Evolutionary conservation across 805 yeast genomes (phyloP), one percentile per base, ranked within the genome.

Genomic region (Dipodascus albidus): DNA sequence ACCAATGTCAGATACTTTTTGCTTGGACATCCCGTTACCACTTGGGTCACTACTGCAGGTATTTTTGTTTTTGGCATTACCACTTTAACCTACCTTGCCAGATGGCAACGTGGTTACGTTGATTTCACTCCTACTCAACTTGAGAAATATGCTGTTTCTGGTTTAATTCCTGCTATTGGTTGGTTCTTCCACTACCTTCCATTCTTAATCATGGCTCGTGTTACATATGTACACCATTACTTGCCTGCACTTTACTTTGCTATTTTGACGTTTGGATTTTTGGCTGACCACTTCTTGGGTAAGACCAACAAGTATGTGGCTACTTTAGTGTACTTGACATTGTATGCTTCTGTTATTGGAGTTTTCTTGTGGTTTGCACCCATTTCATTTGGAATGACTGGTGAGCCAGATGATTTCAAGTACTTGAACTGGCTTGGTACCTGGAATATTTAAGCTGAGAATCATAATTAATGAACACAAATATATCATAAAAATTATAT

Each of bases 191-290:
- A 91, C 70, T 91, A 75, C 69, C 65, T 86, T 63, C 98, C 99
- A 33, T 91, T 91, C 70, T 79, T 85, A 31, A 70, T 88, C 55
- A 91, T 91, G 99, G 89, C 95, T 11, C 85, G 99, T 74, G 97
- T 93, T 54, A 89, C 96, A 1, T 91, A 93, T 67, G 93, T 91
- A 33, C 99, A 91, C 70, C 99, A 91, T 68, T 91, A 91, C 69
- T 79, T 89, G 60, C 99, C 99, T 14, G 96, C 98, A 1, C 76
- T 90, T 58, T 91, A 86, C 71, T 91, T 91, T 73, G 98, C 98
- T 51, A 83, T 89, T 74, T 72, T 90, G 58, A 83, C 87, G 27
- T 75, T 81, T 60, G 80, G 79, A 54, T 85, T 80, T 67, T 70
- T 78, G 58, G 70, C 83, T 49, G 87, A 83, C 63, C 61, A 15